Evolutionary conservation across 148 eudicot species (phyloP), one percentile per base, ranked within the genome.

Genomic region (Talinum fruticosum): DNA sequence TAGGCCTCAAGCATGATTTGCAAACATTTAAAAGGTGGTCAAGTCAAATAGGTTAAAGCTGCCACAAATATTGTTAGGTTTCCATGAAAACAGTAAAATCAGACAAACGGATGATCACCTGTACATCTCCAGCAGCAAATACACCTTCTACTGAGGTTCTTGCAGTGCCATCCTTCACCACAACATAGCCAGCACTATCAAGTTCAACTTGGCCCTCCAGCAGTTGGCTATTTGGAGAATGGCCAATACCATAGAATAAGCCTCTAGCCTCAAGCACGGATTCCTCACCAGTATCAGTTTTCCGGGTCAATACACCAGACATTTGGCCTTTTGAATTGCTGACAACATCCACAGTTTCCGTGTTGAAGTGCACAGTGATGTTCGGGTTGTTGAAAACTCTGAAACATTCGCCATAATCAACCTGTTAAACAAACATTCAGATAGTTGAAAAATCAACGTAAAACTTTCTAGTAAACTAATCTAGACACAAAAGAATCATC

Each of bases 351-450:
- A 90, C 89, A 6, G 94, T 79, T 87, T 96, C 97, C 75, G 99
- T 91, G 79, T 96, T 93, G 97, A 85, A 96, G 92, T 96, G 99
- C 82, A 93, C 94, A 21, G 99, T 96, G 90, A 96, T 79, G 84
- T 93, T 96, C 82, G 97, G 97, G 80, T 91, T 96, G 93, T 96
- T 86, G 91, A 85, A 84, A 84, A 96, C 97, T 96, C 99, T 96
- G 99, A 90, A 96, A 96, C 94, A 93, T 93, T 89, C 99, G 97
- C 99, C 97, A 96, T 89, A 96, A 96, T 83, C 94, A 96, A 89
- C 97, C 99, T 96, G 99, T 96, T 96, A 96, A 93, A 91, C 94
- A 93, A 93, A 96, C 93, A 87, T 88, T 88, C 89, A 93, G 87
- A 93, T 80, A 90, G 94, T 91, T 91, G 94, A 91, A 86, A 89